Conservation (phyloP, 257 asterid species). For the Eucommia ulmoides region DNA sequence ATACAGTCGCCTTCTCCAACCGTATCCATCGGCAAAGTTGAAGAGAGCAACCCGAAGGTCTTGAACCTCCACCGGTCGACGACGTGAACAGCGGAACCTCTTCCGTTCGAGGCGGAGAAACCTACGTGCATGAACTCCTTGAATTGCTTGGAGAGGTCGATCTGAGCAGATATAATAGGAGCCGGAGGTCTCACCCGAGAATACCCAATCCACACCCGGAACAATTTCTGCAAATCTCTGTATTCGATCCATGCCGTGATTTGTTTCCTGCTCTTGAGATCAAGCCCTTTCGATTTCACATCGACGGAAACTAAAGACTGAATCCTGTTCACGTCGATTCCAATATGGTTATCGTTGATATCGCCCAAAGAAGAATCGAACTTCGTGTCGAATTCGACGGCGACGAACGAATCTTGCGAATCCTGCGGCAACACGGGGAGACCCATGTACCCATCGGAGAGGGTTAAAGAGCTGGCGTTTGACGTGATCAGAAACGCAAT, state of each 20-base stretch:
- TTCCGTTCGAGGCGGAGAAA: conserved; percentile 54
- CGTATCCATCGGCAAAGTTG: conserved; percentile 21
- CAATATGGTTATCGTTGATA: conserved; percentile 43
- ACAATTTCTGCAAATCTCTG: conserved; percentile 28
- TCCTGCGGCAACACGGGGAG: conserved; percentile 19
- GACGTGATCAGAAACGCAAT: conserved; percentile 49
- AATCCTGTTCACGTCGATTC: conserved; percentile 29
- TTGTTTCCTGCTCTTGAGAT: conserved; percentile 37
- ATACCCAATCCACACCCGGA: conserved; percentile 48
- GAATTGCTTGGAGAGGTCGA: conserved; percentile 41
- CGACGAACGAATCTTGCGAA: conserved; percentile 31
- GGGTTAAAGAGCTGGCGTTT: conserved; percentile 20
- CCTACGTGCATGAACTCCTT: conserved; percentile 69
- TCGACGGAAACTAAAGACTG: conserved; percentile 38
- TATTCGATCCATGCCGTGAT: conserved; percentile 58
- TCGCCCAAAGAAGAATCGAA: conserved; percentile 31
- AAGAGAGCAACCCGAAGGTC: conserved; percentile 26
- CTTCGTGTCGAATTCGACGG: conserved; percentile 53
- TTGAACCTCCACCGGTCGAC: conserved; percentile 46
- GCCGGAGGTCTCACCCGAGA: conserved; percentile 28
- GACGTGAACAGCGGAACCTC: conserved; percentile 43
- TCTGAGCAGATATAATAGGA: conserved; percentile 33
- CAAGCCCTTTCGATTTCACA: conserved; percentile 25
- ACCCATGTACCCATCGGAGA: conserved; percentile 49
- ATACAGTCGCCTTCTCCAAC: conserved; percentile 34